Evolutionary conservation across 1,284 basidiomycete genomes (phyloP).

Genomic region (Leccinum glutinopallens): DNA sequence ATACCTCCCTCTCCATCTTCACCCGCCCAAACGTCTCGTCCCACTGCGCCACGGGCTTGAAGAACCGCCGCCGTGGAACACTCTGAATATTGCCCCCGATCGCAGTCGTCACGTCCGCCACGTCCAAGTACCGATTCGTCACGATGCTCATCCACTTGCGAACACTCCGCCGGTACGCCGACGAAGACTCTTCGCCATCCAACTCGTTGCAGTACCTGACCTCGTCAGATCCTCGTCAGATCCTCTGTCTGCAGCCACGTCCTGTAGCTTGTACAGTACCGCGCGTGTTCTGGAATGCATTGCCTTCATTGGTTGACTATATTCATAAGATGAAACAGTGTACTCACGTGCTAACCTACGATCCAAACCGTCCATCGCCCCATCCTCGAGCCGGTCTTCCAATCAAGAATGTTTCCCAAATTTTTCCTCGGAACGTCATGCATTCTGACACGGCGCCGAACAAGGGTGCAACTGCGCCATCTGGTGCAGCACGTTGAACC

Average conservation of each 20-base stretch:
- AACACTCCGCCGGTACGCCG: slow-evolving; percentile 37
- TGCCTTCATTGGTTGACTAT: too few species aligned
- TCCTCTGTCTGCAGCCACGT: slow-evolving; percentile 41
- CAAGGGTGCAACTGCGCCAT: slow-evolving; percentile 69
- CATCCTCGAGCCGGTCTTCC: slow-evolving; percentile 39
- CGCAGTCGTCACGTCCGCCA: slow-evolving; percentile 19
- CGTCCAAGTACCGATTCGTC: slow-evolving; percentile 57
- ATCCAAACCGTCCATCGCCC: slow-evolving; percentile 61
- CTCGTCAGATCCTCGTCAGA: slow-evolving; percentile 48
- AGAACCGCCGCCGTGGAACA: slow-evolving; percentile 52
- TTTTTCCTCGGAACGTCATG: slow-evolving; percentile 79
- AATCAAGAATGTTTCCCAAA: slow-evolving; percentile 65
- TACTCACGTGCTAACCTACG: slow-evolving; percentile 67
- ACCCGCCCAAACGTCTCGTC: slow-evolving; percentile 36
- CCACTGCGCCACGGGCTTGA: slow-evolving; percentile 52
- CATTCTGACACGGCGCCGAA: slow-evolving; percentile 82
- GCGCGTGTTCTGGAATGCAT: slow-evolving; percentile 53
- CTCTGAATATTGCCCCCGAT: slow-evolving; percentile 17
- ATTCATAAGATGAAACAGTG: neutral
- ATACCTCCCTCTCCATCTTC: slow-evolving; percentile 26
- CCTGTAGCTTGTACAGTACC: slow-evolving; percentile 66
- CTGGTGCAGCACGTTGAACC: slow-evolving; percentile 82
- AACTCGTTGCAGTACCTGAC: slow-evolving; percentile 52
- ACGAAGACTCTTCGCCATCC: slow-evolving; percentile 30
- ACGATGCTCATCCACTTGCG: slow-evolving; percentile 68